These are phyloP conservation scores for Fusarium foetens DNA, from an alignment of 2,329 filamentous ascomycete genomes.

Conservation along the genomic window DNA sequence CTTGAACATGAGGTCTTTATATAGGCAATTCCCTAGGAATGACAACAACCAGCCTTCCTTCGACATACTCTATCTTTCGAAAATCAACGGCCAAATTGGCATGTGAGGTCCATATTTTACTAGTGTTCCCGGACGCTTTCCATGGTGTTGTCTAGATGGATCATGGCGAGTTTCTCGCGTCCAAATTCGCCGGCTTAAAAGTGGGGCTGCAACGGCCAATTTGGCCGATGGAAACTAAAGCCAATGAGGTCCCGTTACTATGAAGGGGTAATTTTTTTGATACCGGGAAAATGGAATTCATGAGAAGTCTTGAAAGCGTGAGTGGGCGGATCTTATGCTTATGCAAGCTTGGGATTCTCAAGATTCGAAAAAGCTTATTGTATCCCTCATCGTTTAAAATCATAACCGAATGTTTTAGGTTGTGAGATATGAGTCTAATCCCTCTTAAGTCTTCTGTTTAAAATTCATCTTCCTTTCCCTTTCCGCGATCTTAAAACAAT, in stretches of 20 bases:
- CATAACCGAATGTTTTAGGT: fast-evolving
- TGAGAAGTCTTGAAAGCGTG: fast-evolving
- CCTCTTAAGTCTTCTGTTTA: too few species aligned
- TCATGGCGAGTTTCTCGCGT: neutral
- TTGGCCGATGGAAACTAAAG: neutral
- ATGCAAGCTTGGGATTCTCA: too few species aligned
- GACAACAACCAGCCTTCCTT: fast-evolving
- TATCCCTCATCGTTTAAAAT: fast-evolving
- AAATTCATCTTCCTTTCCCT: fast-evolving
- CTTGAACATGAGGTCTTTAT: neutral
- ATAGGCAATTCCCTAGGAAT: neutral
- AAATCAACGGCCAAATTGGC: neutral
- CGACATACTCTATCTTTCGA: fast-evolving
- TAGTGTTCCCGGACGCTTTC: neutral
- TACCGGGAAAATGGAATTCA: fast-evolving
- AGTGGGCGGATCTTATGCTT: too few species aligned
- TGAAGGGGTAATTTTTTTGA: fast-evolving
- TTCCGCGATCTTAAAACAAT: fast-evolving
- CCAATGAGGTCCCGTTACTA: neutral
- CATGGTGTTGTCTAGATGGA: neutral
- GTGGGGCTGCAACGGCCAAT: neutral
- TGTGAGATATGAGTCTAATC: too few species aligned
- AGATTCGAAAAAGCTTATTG: fast-evolving
- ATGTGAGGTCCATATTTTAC: too few species aligned
- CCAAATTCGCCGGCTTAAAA: neutral